Evolutionary conservation across 345 rosid species (phyloP), one percentile per base, ranked within the genome.

Genomic region (Trapa bicornis): DNA sequence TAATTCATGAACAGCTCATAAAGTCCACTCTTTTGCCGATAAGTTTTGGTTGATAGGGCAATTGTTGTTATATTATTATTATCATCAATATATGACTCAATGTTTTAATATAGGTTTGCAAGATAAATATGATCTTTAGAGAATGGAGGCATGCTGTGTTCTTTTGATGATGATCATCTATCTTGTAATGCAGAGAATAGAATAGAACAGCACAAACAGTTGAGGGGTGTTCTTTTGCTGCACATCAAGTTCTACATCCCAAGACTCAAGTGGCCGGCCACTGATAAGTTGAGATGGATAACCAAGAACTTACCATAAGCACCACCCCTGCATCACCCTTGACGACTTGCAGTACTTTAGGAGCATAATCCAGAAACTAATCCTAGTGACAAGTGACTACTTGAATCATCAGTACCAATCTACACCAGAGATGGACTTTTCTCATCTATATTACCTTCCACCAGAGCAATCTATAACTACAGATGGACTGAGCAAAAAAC

Each of bases 111-210:
- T 0, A 22, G 29, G 29, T 22, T 22, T 22, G 29, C 29, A 22
- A 22, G 29, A 22, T 22, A 22, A 22, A 22, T 22, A 22, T 22
- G 29, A 22, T 22, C 29, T 22, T 22, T 22, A 22, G 29, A 22
- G 29, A 63, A 63, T 64, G 32, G 60, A 9, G 79, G 66, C 64
- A 60, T 32, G 37, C 64, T 54, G 66, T 57, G 22, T 1, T 85
- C 87, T 62, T 66, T 79, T 8, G 77, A 74, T 0, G 74, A 66
- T 0, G 84, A 86, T 69, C 91, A 96, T 6, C 70, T 92, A 75
- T 74, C 87, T 45, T 66, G 32, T 12, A 36, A 9, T 39, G 39
- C 47, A 42, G 57, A 1, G 62, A 12, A 16, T 65, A n/a, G 22
- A 48, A 13, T 48, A 48, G 17, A 48, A 48, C 16, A n/a, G 5